A percentile compares a stretch with the other conserved stretches of the same genome.
phyloP scores from a whole-genome alignment of 2,329 filamentous ascomycete species.

The Colletotrichum spaethianum region DNA sequence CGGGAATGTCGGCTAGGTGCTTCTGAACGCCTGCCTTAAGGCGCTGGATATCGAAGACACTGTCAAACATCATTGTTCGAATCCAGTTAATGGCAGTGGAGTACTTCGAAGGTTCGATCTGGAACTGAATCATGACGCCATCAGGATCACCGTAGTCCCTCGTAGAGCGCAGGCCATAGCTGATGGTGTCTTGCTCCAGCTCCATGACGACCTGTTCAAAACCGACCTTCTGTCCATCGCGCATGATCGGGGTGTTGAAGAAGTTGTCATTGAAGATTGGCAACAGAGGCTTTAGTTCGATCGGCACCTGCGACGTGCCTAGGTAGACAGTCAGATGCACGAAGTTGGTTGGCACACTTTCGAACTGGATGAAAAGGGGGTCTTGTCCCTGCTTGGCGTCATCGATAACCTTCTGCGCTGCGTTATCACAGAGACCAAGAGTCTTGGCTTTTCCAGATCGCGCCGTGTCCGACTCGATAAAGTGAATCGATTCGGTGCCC shows the following conservation, averaged over 20 bases:
- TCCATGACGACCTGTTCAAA: slow-evolving; percentile 95
- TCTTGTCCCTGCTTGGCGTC: slow-evolving; percentile 70
- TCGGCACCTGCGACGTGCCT: slow-evolving; percentile 82
- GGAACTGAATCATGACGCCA: slow-evolving; percentile 84
- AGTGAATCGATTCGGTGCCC: slow-evolving; percentile 91
- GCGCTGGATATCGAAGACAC: slow-evolving; percentile 83
- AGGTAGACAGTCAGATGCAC: slow-evolving; percentile 87
- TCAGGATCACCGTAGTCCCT: slow-evolving; percentile 82
- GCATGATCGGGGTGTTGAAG: slow-evolving; percentile 90
- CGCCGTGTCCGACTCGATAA: slow-evolving; percentile 90
- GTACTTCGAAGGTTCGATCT: slow-evolving; percentile 92
- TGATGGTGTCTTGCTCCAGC: slow-evolving; percentile 91
- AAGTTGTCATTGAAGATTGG: slow-evolving; percentile 91
- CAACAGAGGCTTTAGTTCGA: slow-evolving; percentile 87
- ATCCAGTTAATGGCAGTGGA: slow-evolving; percentile 86
- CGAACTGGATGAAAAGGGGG: slow-evolving; percentile 96
- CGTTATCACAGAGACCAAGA: slow-evolving; percentile 76
- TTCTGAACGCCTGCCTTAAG: slow-evolving; percentile 80
- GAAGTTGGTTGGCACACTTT: slow-evolving; percentile 94
- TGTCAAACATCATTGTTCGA: slow-evolving; percentile 87
- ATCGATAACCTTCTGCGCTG: slow-evolving; percentile 83
- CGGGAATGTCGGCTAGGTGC: slow-evolving; percentile 91
- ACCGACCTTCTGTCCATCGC: slow-evolving; percentile 81
- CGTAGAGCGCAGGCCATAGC: slow-evolving; percentile 81
- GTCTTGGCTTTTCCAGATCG: slow-evolving; percentile 83